Conservation (phyloP, 2,329 filamentous ascomycete species). For the Nannizzia gypsea region DNA sequence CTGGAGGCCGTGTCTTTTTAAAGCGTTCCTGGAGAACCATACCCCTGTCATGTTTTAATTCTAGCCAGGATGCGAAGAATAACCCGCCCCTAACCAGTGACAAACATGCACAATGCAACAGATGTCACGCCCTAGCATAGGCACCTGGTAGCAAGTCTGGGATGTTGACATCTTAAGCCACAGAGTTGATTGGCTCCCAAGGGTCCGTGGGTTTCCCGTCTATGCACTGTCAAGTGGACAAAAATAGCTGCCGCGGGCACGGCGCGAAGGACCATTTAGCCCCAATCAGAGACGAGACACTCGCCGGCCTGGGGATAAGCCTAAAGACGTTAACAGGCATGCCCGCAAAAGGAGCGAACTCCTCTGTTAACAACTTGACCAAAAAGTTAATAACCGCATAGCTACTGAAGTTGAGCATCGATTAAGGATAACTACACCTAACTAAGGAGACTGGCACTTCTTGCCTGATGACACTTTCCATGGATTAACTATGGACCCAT, state of each 20-base stretch:
- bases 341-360: neutral
- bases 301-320: too few relatives aligned
- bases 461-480: neutral
- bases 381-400: too few relatives aligned
- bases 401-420: too few relatives aligned
- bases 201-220: neutral
- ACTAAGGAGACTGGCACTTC: neutral
- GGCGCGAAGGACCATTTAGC: neutral
- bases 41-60: too few relatives aligned
- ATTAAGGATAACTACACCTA: too few relatives aligned
- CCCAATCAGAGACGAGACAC: too few relatives aligned
- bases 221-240: neutral
- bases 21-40: too few relatives aligned
- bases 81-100: neutral
- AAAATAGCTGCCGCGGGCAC: neutral
- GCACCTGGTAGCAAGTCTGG: neutral
- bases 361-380: too few relatives aligned
- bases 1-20: too few relatives aligned
- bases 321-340: too few relatives aligned
- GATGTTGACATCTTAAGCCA: neutral
- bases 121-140: neutral
- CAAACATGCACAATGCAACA: neutral
- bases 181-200: neutral
- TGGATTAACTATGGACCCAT: constrained; percentile 9
- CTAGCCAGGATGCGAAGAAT: neutral